phyloP scores from a whole-genome alignment of 2,329 filamentous ascomycete species.

The Didymella glomerata region DNA sequence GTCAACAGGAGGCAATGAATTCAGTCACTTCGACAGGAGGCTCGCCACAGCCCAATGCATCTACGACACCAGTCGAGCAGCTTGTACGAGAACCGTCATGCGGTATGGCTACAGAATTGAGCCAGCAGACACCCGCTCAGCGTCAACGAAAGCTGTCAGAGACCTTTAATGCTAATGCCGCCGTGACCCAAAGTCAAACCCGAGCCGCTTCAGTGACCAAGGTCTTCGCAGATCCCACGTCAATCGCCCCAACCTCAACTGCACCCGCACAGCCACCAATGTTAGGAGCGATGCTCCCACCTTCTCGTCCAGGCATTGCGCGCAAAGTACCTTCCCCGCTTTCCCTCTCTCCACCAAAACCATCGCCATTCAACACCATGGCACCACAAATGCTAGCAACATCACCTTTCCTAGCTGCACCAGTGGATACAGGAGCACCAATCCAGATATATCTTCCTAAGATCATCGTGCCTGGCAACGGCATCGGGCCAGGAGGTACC shows the following conservation, averaged over 20 bases:
- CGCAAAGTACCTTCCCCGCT: conserved; percentile 24
- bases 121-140: neutral
- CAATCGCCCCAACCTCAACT: neutral
- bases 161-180: neutral
- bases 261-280: neutral
- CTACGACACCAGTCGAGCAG: neutral
- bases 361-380: conserved; percentile 22
- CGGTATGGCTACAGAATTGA: neutral
- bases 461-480: conserved; percentile 28
- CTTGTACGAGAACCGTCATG: neutral
- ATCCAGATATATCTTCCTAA: conserved; percentile 43
- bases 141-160: neutral
- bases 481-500: neutral
- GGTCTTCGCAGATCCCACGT: no score
- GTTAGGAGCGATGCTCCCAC: conserved; percentile 6
- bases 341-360: conserved; percentile 6
- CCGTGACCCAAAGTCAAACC: neutral
- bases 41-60: neutral
- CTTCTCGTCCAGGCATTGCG: conserved; percentile 21
- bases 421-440: conserved; percentile 24
- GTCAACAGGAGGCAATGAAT: conserved; percentile 4
- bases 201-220: neutral
- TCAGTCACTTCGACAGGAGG: neutral
- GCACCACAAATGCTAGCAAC: conserved; percentile 24
- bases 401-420: conserved; percentile 20